Percentiles rank a stretch among this genome's conserved stretches.
Evolutionary conservation across 192 early-diverging fungal species (phyloP).

Genomic region (Coemansia sp.): DNA sequence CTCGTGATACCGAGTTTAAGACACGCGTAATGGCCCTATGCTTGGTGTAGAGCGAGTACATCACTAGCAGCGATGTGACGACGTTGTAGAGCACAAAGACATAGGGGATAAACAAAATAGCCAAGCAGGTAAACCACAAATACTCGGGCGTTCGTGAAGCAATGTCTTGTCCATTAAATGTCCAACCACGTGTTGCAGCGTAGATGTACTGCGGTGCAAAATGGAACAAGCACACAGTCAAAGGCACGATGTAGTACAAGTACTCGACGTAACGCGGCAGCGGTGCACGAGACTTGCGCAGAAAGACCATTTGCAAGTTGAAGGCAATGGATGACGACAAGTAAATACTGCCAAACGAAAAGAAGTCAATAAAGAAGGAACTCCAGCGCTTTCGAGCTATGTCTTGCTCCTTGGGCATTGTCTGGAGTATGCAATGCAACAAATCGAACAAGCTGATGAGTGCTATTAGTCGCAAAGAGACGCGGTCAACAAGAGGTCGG

Average conservation of each 20-base stretch:
- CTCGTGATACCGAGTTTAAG: constrained; percentile 10
- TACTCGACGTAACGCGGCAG: constrained; percentile 36
- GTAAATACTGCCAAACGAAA: constrained; percentile 20
- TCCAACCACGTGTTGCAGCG: constrained; percentile 14
- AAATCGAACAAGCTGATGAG: constrained; percentile 34
- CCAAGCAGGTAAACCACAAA: constrained; percentile 13
- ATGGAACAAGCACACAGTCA: constrained; percentile 11
- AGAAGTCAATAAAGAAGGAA: constrained; percentile 21
- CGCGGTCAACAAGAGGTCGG: constrained; percentile 30
- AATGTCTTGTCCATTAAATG: constrained; percentile 12
- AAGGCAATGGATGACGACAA: constrained; percentile 41
- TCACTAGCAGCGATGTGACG: constrained; percentile 20
- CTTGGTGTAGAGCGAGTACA: constrained; percentile 26
- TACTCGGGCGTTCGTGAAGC: constrained; percentile 9
- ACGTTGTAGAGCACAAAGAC: constrained; percentile 44
- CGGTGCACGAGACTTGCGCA: constrained; percentile 14
- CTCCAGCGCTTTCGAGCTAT: not conserved
- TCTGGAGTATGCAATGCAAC: constrained; percentile 17
- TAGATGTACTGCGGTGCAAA: constrained; percentile 18
- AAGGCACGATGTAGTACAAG: constrained; percentile 32
- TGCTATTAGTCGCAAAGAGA: constrained; percentile 40
- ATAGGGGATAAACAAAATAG: constrained; percentile 16
- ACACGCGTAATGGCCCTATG: constrained; percentile 23
- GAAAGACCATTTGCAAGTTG: constrained; percentile 44
- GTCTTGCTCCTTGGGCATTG: not conserved